These are phyloP conservation scores for Pseudoperonospora humuli DNA, from an alignment of 352 stramenopile species.

Conservation along the genomic window DNA sequence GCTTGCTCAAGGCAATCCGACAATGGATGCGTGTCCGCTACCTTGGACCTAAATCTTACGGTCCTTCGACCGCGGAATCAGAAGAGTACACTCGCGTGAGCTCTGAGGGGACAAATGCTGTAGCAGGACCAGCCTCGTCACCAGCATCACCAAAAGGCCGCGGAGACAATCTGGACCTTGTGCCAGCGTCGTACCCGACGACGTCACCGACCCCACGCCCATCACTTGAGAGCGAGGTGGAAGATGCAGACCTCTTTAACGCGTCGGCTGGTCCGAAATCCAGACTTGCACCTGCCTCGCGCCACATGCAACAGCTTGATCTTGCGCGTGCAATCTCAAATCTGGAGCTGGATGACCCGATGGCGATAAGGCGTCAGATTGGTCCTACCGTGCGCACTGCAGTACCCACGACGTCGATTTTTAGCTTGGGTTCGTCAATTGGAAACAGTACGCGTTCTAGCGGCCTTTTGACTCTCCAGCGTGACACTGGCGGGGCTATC, in stretches of 20 bases:
- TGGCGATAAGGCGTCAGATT: slow-evolving; percentile 52
- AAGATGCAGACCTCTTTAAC: slow-evolving; percentile 16
- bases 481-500: slow-evolving; percentile 37
- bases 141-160: slow-evolving; percentile 14
- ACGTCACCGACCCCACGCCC: slow-evolving; percentile 26
- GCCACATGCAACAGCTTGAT: slow-evolving; percentile 74
- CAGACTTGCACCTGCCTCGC: slow-evolving; percentile 46
- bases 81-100: slow-evolving; percentile 15
- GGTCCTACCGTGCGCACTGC: slow-evolving; percentile 39
- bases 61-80: slow-evolving; percentile 13
- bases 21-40: slow-evolving; percentile 65
- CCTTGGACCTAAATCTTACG: slow-evolving; percentile 25
- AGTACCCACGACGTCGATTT: slow-evolving; percentile 54
- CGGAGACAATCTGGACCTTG: slow-evolving; percentile 11
- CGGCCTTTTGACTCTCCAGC: slow-evolving; percentile 39
- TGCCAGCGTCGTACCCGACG: slow-evolving; percentile 19
- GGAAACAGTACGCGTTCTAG: slow-evolving; percentile 41
- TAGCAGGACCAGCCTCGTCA: slow-evolving; percentile 1
- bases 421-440: slow-evolving; percentile 49
- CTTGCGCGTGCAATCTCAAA: slow-evolving; percentile 69
- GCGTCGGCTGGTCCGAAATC: slow-evolving; percentile 5
- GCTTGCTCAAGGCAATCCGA: slow-evolving; percentile 48
- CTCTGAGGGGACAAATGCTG: not conserved
- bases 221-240: slow-evolving; percentile 24
- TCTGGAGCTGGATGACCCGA: slow-evolving; percentile 68